A percentile compares a stretch with the other conserved stretches of the same genome.
Conservation (phyloP, 345 rosid genomes). For the Brassica rapa region DNA sequence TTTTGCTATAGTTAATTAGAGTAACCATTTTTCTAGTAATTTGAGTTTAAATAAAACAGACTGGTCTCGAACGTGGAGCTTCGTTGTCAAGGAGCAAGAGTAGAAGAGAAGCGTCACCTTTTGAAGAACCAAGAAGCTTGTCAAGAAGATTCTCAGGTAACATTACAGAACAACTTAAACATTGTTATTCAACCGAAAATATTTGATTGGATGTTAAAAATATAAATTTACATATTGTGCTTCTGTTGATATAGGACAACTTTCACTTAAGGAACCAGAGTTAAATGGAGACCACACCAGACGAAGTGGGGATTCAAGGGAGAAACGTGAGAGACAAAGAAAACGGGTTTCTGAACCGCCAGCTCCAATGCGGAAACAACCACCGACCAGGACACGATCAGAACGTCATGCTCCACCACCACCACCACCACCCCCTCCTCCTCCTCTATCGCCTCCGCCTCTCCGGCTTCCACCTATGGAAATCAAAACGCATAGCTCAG, state of each 20-base stretch:
- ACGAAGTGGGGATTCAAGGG: slow-evolving; percentile 17
- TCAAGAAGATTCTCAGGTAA: slow-evolving; percentile 41
- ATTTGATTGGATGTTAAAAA: background rate
- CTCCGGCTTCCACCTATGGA: slow-evolving; percentile 32
- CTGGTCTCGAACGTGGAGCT: slow-evolving; percentile 10
- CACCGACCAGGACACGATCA: slow-evolving; percentile 35
- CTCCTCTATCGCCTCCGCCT: slow-evolving; percentile 35
- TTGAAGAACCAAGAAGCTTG: slow-evolving; percentile 34
- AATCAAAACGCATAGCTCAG: slow-evolving; percentile 17
- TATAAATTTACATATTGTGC: background rate
- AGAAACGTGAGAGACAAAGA: slow-evolving; percentile 31
- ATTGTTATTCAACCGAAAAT: background rate
- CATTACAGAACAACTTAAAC: background rate
- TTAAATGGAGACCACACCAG: background rate
- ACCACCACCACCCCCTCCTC: slow-evolving; percentile 4
- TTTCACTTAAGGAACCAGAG: slow-evolving; percentile 32
- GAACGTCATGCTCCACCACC: slow-evolving; percentile 34
- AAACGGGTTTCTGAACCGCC: slow-evolving; percentile 12
- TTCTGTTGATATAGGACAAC: slow-evolving; percentile 11
- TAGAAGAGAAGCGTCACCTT: slow-evolving; percentile 19
- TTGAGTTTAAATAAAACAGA: slow-evolving; percentile 21
- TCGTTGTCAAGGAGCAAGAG: slow-evolving; percentile 32
- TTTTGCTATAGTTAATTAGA: background rate
- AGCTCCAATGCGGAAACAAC: slow-evolving; percentile 15
- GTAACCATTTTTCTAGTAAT: background rate